These are phyloP conservation scores for Saccharum hybrid DNA, from an alignment of 202 grass and related monocot genomes.

Conservation along the genomic window DNA sequence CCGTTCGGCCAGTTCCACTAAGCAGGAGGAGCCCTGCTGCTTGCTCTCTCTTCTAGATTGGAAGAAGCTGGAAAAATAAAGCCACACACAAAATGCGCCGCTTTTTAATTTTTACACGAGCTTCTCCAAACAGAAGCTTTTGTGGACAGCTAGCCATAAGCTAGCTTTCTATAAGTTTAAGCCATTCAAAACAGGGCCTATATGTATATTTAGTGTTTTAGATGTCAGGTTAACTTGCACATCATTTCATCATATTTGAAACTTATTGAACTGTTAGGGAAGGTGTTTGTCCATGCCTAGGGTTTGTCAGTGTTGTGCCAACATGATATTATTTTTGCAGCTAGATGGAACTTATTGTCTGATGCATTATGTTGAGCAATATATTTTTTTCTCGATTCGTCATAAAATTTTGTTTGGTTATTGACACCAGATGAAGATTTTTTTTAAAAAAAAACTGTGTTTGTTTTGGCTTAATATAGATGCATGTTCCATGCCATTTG, in stretches of 20 bases:
- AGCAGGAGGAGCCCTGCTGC: too few relatives aligned
- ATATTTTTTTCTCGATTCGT: too few relatives aligned
- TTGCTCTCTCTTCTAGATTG: too few relatives aligned
- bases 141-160: too few relatives aligned
- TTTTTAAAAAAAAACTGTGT: neutral
- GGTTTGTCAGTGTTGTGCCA: neutral
- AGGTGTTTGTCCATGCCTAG: neutral
- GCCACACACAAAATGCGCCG: too few relatives aligned
- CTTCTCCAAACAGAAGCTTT: too few relatives aligned
- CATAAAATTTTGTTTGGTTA: neutral
- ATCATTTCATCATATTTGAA: slow-evolving; percentile 15
- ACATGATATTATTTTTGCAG: neutral
- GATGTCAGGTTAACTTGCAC: neutral
- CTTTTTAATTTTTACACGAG: too few relatives aligned
- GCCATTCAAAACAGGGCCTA: too few relatives aligned
- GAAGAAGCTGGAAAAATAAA: too few relatives aligned
- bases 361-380: too few relatives aligned
- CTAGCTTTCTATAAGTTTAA: too few relatives aligned
- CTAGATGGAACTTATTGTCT: neutral
- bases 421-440: neutral
- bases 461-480: neutral
- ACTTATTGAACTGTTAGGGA: slow-evolving; percentile 8
- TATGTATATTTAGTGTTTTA: neutral
- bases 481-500: neutral
- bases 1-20: too few relatives aligned